Base-by-base conservation (phyloP, 2,329 filamentous ascomycete species). In the Myriangium duriaei region DNA sequence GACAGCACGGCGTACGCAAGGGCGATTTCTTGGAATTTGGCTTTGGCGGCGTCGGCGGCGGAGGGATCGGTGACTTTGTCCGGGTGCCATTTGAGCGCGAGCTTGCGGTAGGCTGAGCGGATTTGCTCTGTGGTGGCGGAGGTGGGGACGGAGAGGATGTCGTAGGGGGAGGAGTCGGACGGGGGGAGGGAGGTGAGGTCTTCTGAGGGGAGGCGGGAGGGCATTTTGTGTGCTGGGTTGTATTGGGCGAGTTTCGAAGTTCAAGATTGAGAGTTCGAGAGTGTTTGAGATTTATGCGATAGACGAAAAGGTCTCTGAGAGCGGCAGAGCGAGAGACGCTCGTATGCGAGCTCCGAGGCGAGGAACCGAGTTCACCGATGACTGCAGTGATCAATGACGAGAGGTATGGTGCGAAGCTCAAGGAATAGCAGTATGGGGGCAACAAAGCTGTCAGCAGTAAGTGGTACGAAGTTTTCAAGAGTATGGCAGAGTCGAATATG, bases 1-100 rank as follows among this genome's bases (percentile, higher is more conserved):
- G 84, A 94, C 24, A 98, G 81, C 34, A 98, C 74, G 21, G 86
- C 88, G 55, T 96, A 94, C 37, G 91, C 88, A 52, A 95, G 88
- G 15, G 88, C 88, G 49, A 98, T 77, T 49, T 81, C 70, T 60
- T 98, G 91, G 58, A 98, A 98, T 38, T 73, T 79, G 43, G 70
- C 68, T 50, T 94, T 79, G 2, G 91, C 88, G 30, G 71, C 64
- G 16, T 77, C 70, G 53, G 84, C 85, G 37, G 79, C 64, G 14
- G 76, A 69, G 1, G 72, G 67, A 26, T 26, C 21, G 11, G 74
- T 48, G 3, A 77, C 83, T 65, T 94, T 94, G 70, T 94, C 86
- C 37, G 67, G 66, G 48, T 98, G 91, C 50, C 87, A 74, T 57
- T 77, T 86, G 42, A 98, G 68, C 3, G 91, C 91, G 36, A 81